Base-by-base conservation (phyloP, 2,329 filamentous ascomycete genomes). In the Berkeleyomyces rouxiae region DNA sequence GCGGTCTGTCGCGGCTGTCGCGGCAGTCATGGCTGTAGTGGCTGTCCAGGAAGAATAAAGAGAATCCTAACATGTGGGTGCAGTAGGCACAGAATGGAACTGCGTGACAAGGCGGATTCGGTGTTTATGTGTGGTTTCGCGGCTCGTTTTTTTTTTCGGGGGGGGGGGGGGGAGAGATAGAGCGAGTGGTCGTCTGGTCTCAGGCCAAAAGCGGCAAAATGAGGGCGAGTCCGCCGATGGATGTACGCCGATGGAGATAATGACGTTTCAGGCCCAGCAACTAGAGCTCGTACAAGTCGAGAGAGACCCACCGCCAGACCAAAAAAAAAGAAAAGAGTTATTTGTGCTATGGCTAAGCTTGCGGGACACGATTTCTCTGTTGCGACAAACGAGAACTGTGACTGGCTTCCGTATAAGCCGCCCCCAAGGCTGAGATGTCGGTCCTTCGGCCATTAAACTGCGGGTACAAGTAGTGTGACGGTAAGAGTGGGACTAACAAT, bases 1-100 rank as follows among this genome's bases (percentile, higher is more conserved):
- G 43, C 68, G 67, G 36, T 66, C 67, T 63, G 68, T 11, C 11
- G 49, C 60, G 40, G 60, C 49, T 37, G 58, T 37, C 7, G 40
- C 57, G 37, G 51, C 60, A 57, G 60, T 33, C 31, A 44, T 58
- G 9, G 13, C 47, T 16, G 51, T 16, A 44, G 40, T 59, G 10
- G 31, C 37, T 42, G 46, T 59, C 43, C 40, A 55, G 43, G 23
- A 5, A 23, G 10, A 23, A 47, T 11, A 47, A 23, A 3, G 11
- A 47, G 6, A 47, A 16, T 23, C n/a, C 6, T 47, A 6, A 13
- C 44, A 13, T 13, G 44, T 16, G 44, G 5, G 44, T 16, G 13
- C 44, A n/a, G 11, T 11, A 7, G 11, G 40, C 11, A 42, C 40
- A 42, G 7, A 42, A 23, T 23, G 23, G 40, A 7, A 42, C 40